Evolutionary conservation across 306 rosid genomes (phyloP).

Genomic region (Castanea crenata): DNA sequence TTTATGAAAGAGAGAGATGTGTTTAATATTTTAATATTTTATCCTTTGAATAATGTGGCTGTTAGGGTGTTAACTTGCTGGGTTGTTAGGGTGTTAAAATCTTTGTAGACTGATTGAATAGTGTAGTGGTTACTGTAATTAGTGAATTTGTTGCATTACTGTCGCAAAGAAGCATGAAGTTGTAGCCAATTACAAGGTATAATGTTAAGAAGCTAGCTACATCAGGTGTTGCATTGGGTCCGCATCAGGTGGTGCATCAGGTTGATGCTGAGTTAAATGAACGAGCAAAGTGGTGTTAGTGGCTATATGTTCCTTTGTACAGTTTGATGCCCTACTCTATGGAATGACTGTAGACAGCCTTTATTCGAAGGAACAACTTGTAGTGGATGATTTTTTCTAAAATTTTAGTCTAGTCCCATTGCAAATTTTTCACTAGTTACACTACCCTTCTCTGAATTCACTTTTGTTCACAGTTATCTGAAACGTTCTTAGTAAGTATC

Average conservation of each 20-base stretch:
- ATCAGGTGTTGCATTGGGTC: too few species aligned
- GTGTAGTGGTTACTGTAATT: too few species aligned
- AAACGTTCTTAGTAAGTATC: neutral
- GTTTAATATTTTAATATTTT: too few species aligned
- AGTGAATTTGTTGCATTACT: too few species aligned
- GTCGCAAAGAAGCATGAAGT: too few species aligned
- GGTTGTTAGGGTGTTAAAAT: too few species aligned
- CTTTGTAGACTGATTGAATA: too few species aligned
- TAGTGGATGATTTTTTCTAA: conserved; percentile 11
- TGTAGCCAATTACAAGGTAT: too few species aligned
- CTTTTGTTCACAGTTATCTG: neutral
- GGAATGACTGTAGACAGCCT: neutral
- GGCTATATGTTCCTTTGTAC: conserved; percentile 11
- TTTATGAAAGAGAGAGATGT: too few species aligned
- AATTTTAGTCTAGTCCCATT: neutral
- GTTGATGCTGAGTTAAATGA: conserved; percentile 11
- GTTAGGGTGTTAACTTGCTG: too few species aligned
- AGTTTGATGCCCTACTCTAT: conserved; percentile 20
- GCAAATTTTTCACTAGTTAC: neutral
- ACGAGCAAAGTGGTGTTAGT: conserved; percentile 1
- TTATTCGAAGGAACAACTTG: conserved; percentile 5
- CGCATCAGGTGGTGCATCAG: neutral
- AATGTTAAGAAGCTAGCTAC: too few species aligned
- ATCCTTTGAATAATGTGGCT: too few species aligned
- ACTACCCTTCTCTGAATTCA: neutral